Conservation (phyloP, 148 eudicot species). For the Chenopodium quinoa region DNA sequence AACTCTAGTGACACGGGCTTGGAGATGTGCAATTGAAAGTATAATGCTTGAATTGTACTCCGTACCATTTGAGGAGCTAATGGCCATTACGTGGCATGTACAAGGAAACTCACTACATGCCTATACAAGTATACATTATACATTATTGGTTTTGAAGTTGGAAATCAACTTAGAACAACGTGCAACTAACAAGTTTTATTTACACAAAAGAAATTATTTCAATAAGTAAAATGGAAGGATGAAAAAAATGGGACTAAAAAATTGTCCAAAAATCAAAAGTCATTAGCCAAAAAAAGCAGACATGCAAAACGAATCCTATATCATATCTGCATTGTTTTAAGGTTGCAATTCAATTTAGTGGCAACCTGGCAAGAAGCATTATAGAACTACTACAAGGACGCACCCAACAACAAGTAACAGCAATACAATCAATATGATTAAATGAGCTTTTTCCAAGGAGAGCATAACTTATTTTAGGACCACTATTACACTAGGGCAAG, state of each 20-base stretch:
- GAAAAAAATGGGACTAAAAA: not conserved
- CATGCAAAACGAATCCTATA: slow-evolving; percentile 4
- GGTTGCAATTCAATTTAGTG: not conserved
- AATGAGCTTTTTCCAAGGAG: slow-evolving; percentile 8
- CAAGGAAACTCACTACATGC: no score
- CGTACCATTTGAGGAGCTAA: no score
- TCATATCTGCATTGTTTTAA: not conserved
- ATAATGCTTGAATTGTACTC: no score
- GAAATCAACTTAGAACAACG: no score
- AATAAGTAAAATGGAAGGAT: no score
- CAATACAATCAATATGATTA: slow-evolving; percentile 8
- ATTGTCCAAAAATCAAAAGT: not conserved
- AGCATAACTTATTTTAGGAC: slow-evolving; percentile 7
- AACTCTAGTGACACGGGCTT: no score
- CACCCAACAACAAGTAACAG: slow-evolving; percentile 5
- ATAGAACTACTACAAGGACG: slow-evolving; percentile 2
- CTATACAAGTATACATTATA: no score
- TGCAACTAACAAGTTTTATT: no score
- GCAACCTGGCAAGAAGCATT: slow-evolving; percentile 14
- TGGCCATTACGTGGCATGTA: no score
- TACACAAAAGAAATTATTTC: no score
- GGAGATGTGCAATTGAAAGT: no score
- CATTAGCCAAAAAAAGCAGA: not conserved
- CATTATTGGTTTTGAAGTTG: no score
- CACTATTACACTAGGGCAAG: not conserved